phyloP scores from a whole-genome alignment of 345 rosid genomes.

The Eucalyptus coolabah region DNA sequence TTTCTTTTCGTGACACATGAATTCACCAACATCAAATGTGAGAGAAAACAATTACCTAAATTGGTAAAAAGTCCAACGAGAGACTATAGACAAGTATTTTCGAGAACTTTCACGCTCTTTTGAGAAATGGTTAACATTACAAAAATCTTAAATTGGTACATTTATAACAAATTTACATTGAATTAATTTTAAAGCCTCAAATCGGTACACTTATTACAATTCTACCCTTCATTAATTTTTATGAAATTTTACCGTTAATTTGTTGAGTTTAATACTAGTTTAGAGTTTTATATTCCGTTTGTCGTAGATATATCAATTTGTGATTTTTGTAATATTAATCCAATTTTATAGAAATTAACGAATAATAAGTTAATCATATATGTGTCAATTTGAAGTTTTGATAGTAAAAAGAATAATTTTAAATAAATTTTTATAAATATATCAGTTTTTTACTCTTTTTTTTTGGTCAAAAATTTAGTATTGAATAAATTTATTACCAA shows the following conservation, averaged over 20 bases:
- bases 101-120: not conserved
- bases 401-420: too few species aligned
- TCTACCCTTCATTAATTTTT: too few species aligned
- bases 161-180: rapidly evolving
- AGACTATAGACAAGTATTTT: not conserved
- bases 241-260: too few species aligned
- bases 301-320: rapidly evolving
- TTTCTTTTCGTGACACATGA: not conserved
- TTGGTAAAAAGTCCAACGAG: not conserved
- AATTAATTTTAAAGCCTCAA: too few species aligned
- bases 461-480: too few species aligned
- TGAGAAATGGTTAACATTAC: not conserved
- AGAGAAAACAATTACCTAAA: not conserved
- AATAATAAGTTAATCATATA: too few species aligned
- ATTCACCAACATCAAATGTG: rapidly evolving
- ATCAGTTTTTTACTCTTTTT: rapidly evolving
- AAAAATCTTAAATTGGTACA: rapidly evolving
- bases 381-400: rapidly evolving
- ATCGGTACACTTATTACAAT: rapidly evolving
- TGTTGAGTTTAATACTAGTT: rapidly evolving
- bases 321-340: not conserved
- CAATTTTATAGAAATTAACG: too few species aligned
- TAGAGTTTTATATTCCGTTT: too few species aligned
- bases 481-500: rapidly evolving
- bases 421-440: too few species aligned